Percentiles rank a stretch among this genome's conserved stretches.
Evolutionary conservation across 2,329 filamentous ascomycete genomes (phyloP).

Genomic region (Diplocarpon mali): DNA sequence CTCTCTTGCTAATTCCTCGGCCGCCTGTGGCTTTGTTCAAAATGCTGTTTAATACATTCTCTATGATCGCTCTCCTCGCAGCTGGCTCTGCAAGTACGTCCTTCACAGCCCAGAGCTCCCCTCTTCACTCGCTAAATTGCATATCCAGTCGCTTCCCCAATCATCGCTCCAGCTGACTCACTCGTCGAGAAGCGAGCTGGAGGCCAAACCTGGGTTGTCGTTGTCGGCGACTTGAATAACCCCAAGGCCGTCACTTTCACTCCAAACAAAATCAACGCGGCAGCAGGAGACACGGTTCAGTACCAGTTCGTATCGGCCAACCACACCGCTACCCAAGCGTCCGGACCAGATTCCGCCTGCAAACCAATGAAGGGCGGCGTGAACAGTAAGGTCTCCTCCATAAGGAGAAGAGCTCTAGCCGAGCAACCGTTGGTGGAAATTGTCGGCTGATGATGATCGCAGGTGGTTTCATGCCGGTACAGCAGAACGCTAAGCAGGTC

Average conservation of each 20-base stretch:
- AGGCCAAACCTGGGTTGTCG: constrained; percentile 1
- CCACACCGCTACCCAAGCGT: constrained; percentile 1
- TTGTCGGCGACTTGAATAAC: constrained; percentile 1
- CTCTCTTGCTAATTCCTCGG: too few species aligned
- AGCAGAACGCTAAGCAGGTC: neutral
- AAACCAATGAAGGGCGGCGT: neutral
- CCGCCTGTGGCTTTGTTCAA: neutral
- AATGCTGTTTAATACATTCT: constrained; percentile 1
- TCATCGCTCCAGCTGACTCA: neutral
- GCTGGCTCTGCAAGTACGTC: constrained; percentile 4
- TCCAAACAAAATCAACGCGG: neutral
- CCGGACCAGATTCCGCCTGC: neutral
- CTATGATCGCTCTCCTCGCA: neutral
- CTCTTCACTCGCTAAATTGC: neutral
- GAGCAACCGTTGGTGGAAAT: too few species aligned
- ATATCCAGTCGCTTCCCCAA: neutral
- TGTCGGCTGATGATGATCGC: neutral
- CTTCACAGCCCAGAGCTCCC: neutral
- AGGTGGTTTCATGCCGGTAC: constrained; percentile 3
- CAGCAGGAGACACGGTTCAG: neutral
- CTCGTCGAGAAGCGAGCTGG: neutral
- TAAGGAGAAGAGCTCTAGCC: neutral
- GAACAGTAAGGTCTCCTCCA: neutral
- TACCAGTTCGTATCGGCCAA: constrained; percentile 3
- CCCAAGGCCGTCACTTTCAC: constrained; percentile 1